Conservation (phyloP, 169 alveolate genomes). For the Plasmodium gonderi region DNA sequence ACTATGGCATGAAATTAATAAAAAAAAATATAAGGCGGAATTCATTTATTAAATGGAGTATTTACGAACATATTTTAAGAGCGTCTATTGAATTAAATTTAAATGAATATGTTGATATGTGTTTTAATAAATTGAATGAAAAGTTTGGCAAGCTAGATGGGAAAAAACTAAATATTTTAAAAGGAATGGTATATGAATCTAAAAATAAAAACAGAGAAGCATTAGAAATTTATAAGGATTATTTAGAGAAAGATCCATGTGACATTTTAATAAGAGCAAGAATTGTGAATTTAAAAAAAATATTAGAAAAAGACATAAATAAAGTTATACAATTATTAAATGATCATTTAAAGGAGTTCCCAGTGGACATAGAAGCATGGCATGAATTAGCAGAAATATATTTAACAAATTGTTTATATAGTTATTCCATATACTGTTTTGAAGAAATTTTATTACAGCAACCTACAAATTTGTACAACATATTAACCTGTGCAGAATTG, state of each 20-base stretch:
- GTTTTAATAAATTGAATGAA: constrained; percentile 45
- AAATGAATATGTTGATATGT: constrained; percentile 48
- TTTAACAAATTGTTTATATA: constrained; percentile 32
- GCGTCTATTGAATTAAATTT: constrained; percentile 57
- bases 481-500: constrained; percentile 77
- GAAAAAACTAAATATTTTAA: constrained; percentile 34
- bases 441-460: constrained; percentile 67
- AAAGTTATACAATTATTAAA: constrained; percentile 74
- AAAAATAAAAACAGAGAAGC: constrained; percentile 57
- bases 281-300: constrained; percentile 57
- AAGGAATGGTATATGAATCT: constrained; percentile 67
- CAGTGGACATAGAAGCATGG: constrained; percentile 76
- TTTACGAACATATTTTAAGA: constrained; percentile 44
- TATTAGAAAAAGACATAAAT: constrained; percentile 37
- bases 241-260: constrained; percentile 17
- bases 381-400: constrained; percentile 76
- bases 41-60: constrained; percentile 34
- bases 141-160: constrained; percentile 43
- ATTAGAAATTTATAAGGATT: constrained; percentile 46
- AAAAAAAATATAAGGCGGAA: constrained; percentile 12
- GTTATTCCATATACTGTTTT: constrained; percentile 64
- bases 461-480: constrained; percentile 56
- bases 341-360: constrained; percentile 75
- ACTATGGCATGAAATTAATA: constrained; percentile 36
- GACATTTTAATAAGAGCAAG: constrained; percentile 54